Conservation (phyloP, 345 rosid species). For the Theobroma cacao region DNA sequence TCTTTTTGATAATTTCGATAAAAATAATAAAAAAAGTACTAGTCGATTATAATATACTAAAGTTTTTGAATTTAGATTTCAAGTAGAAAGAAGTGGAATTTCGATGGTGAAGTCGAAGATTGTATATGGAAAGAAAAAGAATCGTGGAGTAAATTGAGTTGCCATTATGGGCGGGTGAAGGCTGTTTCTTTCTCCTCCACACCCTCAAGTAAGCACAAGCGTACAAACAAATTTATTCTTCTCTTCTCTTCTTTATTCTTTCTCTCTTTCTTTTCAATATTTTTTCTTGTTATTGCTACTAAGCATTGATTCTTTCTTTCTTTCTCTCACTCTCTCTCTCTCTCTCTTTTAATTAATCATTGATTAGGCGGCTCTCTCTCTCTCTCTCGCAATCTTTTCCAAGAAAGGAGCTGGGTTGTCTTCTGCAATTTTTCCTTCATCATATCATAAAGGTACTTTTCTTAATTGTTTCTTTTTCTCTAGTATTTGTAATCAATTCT, state of each 20-base stretch:
- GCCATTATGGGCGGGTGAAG: conserved; percentile 10
- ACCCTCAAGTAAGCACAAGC: conserved; percentile 16
- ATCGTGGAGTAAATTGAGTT: conserved; percentile 8
- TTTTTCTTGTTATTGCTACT: not conserved
- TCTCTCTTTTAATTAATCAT: not conserved
- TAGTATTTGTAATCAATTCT: not conserved
- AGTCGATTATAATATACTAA: too few relatives aligned
- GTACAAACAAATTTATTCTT: conserved; percentile 27
- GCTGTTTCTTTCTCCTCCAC: not conserved
- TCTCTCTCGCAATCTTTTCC: not conserved
- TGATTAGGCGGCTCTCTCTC: not conserved
- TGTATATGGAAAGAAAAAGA: too few relatives aligned
- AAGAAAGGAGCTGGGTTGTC: not conserved
- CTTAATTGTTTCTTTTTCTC: not conserved
- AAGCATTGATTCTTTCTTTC: not conserved
- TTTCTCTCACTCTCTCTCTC: not conserved
- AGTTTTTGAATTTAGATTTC: too few relatives aligned
- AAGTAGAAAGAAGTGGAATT: too few relatives aligned
- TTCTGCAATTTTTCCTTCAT: conserved; percentile 1
- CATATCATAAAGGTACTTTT: conserved; percentile 7
- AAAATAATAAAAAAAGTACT: not conserved
- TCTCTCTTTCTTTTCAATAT: not conserved
- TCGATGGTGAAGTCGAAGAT: too few relatives aligned
- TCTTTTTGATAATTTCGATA: not conserved
- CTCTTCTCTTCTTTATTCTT: conserved; percentile 14